phyloP scores from a whole-genome alignment of 2,329 filamentous ascomycete species.

The Arthrinium phaeospermum region DNA sequence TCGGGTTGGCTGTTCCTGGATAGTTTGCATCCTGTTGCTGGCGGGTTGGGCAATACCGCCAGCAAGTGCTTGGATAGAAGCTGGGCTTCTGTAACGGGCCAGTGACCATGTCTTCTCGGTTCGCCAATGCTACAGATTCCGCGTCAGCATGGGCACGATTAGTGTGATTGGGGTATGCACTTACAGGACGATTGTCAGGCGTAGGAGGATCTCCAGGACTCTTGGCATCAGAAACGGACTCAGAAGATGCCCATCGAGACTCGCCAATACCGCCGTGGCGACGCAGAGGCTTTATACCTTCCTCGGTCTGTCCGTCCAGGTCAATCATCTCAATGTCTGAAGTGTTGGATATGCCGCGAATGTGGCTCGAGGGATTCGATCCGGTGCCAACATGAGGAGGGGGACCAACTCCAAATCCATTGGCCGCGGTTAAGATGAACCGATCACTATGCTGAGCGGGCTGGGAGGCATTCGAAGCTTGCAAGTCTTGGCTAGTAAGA shows the following conservation, averaged over 20 bases:
- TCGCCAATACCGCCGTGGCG: background rate
- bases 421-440: background rate
- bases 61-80: background rate
- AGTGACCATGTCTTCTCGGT: background rate
- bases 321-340: background rate
- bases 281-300: background rate
- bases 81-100: background rate
- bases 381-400: background rate
- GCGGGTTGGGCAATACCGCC: background rate
- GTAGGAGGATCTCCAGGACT: background rate
- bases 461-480: background rate
- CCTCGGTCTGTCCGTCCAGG: background rate
- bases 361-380: background rate
- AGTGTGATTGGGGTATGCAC: background rate
- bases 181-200: background rate
- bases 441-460: background rate
- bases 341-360: background rate
- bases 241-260: background rate
- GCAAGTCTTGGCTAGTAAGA: background rate
- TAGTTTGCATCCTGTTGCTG: background rate
- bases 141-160: background rate
- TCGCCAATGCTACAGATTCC: background rate
- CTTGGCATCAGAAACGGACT: background rate
- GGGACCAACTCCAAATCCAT: background rate
- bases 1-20: background rate